A percentile compares a stretch with the other conserved stretches of the same genome.
Conservation (phyloP, 2,329 filamentous ascomycete genomes). For the Pseudogymnoascus sp. region DNA sequence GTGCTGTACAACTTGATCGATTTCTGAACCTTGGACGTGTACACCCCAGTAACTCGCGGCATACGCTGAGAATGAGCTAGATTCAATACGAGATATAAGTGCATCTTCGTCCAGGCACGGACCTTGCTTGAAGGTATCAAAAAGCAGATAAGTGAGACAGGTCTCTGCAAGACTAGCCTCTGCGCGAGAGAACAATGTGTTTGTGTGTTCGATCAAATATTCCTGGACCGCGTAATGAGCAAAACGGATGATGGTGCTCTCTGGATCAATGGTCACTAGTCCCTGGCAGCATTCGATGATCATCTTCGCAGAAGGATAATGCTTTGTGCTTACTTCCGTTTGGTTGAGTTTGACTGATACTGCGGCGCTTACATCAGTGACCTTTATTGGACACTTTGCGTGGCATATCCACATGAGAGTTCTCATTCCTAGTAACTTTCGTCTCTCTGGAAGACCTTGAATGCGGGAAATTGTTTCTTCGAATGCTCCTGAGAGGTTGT, state of each 20-base stretch:
- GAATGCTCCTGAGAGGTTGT: conserved; percentile 23
- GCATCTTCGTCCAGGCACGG: background rate
- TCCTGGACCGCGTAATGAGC: background rate
- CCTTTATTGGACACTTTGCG: conserved; percentile 21
- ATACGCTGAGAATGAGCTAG: background rate
- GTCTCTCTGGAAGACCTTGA: conserved; percentile 17
- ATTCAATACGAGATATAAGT: background rate
- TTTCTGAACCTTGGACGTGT: background rate
- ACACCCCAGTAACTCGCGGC: background rate
- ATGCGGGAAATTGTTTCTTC: conserved; percentile 24
- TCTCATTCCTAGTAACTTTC: conserved; percentile 21
- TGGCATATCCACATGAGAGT: conserved; percentile 26
- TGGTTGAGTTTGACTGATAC: conserved; percentile 22
- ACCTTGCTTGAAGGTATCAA: background rate
- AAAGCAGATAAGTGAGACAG: background rate
- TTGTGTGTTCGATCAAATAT: background rate
- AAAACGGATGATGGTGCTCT: background rate
- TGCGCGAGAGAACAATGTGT: background rate
- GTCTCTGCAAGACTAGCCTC: background rate
- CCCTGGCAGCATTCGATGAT: background rate
- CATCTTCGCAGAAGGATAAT: background rate
- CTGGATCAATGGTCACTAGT: background rate
- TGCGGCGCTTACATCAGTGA: conserved; percentile 26
- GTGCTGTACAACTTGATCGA: background rate
- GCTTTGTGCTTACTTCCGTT: background rate